Evolutionary conservation across 2,329 filamentous ascomycete genomes (phyloP).

Genomic region (Stenocarpella maydis): DNA sequence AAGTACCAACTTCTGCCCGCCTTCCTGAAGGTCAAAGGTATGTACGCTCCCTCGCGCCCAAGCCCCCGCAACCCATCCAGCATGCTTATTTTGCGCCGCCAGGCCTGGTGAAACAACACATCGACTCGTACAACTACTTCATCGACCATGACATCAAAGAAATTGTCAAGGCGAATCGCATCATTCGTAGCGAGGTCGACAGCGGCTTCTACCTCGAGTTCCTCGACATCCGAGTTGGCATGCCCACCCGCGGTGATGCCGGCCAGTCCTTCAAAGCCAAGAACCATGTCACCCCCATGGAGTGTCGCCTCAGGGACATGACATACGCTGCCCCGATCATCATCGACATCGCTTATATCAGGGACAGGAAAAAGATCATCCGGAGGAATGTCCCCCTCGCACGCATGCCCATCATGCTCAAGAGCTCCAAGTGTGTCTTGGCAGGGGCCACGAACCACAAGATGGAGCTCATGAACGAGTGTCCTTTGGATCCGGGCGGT

Average conservation of each 20-base stretch:
- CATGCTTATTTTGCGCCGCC: constrained; percentile 3
- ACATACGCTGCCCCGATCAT: constrained; percentile 97
- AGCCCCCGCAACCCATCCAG: background rate
- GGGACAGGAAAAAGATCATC: constrained; percentile 79
- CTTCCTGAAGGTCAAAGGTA: constrained; percentile 95
- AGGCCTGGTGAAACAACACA: constrained; percentile 93
- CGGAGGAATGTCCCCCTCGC: constrained; percentile 83
- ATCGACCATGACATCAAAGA: constrained; percentile 96
- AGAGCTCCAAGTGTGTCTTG: constrained; percentile 91
- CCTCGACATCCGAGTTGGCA: constrained; percentile 87
- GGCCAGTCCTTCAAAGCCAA: constrained; percentile 64
- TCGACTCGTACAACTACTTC: constrained; percentile 99
- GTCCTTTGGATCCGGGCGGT: constrained; percentile 92
- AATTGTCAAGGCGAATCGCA: constrained; percentile 90
- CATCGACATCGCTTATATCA: constrained; percentile 89
- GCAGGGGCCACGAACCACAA: constrained; percentile 83
- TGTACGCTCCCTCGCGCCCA: constrained; percentile 36
- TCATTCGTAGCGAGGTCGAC: constrained; percentile 90
- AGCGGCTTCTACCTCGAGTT: constrained; percentile 93
- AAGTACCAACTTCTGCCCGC: constrained; percentile 97
- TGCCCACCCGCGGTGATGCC: constrained; percentile 77
- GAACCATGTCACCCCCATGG: constrained; percentile 87
- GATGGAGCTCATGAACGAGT: constrained; percentile 95
- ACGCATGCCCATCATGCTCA: constrained; percentile 94
- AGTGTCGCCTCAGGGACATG: constrained; percentile 94